phyloP scores from a whole-genome alignment of 2,329 filamentous ascomycete species.

The Fusarium sp. region DNA sequence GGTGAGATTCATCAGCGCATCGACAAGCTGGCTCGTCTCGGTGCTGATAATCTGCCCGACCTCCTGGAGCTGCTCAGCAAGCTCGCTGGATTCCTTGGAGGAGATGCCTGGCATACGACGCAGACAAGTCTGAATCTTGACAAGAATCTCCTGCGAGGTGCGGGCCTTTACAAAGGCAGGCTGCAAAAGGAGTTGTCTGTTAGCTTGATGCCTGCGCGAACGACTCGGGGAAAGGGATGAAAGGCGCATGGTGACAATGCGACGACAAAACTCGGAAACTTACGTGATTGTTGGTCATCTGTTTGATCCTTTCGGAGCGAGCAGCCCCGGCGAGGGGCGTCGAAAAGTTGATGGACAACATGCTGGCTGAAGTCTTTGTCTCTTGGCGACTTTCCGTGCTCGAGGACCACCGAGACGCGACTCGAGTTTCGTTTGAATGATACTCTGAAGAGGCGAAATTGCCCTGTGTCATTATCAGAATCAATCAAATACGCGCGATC shows the following conservation, averaged over 20 bases:
- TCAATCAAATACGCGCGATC: slow-evolving; percentile 3
- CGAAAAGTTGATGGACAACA: slow-evolving; percentile 59
- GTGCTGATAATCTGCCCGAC: slow-evolving; percentile 57
- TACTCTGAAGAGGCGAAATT: slow-evolving; percentile 19
- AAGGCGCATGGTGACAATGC: not conserved
- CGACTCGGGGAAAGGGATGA: not conserved
- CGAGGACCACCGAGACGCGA: slow-evolving; percentile 37
- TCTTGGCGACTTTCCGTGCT: slow-evolving; percentile 29
- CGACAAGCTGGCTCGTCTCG: slow-evolving; percentile 58
- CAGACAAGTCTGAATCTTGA: slow-evolving; percentile 57
- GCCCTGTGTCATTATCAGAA: slow-evolving; percentile 32
- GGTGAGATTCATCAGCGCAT: slow-evolving; percentile 55
- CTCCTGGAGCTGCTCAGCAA: slow-evolving; percentile 55
- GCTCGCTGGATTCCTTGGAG: slow-evolving; percentile 53
- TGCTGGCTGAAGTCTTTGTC: slow-evolving; percentile 41
- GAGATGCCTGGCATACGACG: slow-evolving; percentile 59
- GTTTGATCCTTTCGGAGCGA: slow-evolving; percentile 55
- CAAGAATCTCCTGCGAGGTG: slow-evolving; percentile 54
- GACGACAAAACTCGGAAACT: slow-evolving; percentile 30
- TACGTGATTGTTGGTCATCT: slow-evolving; percentile 59
- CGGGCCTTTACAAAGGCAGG: slow-evolving; percentile 55
- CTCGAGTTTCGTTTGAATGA: slow-evolving; percentile 22
- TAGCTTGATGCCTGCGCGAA: not conserved
- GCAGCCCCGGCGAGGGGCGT: slow-evolving; percentile 57
- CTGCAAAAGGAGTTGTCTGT: slow-evolving; percentile 38